These are phyloP conservation scores for Carex cristatella DNA, from an alignment of 176 grass and related monocot genomes.

Conservation along the genomic window DNA sequence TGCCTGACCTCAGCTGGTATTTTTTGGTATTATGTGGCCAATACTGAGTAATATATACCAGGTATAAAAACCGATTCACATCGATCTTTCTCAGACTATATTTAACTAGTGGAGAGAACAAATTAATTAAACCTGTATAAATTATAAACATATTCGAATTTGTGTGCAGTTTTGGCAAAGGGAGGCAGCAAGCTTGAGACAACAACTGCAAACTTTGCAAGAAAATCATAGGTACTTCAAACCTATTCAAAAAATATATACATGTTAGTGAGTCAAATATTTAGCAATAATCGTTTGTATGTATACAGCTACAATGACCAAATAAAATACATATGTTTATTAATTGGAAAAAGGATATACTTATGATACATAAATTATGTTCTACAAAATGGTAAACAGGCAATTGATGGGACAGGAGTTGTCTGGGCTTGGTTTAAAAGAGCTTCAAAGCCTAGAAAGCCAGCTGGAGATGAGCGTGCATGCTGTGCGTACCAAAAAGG, in stretches of 20 bases:
- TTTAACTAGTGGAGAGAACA: neutral
- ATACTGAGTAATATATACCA: neutral
- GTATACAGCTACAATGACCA: neutral
- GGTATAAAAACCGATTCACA: neutral
- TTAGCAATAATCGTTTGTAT: neutral
- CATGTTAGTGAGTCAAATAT: neutral
- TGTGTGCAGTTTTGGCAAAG: conserved; percentile 80
- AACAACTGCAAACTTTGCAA: conserved; percentile 98
- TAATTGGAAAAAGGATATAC: neutral
- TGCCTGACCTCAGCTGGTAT: neutral
- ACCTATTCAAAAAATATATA: neutral
- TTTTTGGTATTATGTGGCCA: neutral
- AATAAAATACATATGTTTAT: neutral
- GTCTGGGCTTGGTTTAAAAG: conserved; percentile 52
- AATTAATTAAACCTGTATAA: neutral
- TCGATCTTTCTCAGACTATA: neutral
- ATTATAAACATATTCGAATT: conserved; percentile 12
- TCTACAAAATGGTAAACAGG: conserved; percentile 30
- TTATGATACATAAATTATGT: neutral
- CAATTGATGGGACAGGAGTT: conserved; percentile 74
- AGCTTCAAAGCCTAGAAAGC: conserved; percentile 64
- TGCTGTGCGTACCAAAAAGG: conserved; percentile 56
- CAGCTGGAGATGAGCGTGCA: conserved; percentile 55
- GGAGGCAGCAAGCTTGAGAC: conserved; percentile 96
- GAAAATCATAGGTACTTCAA: conserved; percentile 78